phyloP scores from a whole-genome alignment of 208 protist genomes.

The Acanthamoeba lugdunensis region DNA sequence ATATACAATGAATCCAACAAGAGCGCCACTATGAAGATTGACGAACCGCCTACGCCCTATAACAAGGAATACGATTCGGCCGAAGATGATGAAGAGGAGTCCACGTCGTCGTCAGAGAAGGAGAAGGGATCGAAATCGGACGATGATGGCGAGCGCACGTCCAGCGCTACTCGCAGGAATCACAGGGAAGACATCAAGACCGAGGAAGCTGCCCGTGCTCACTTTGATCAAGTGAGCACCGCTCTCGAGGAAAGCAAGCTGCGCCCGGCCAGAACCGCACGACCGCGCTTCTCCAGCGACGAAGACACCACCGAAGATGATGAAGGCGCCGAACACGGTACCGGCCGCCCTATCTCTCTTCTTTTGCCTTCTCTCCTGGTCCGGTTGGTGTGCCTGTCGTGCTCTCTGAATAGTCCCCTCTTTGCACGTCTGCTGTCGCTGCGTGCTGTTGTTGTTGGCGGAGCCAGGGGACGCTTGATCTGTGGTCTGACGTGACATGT shows the following conservation, averaged over 20 bases:
- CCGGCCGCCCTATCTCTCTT: background rate
- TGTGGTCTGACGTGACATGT: background rate
- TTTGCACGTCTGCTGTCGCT: background rate
- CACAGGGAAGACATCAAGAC: conserved; percentile 33
- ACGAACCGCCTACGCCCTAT: conserved; percentile 59
- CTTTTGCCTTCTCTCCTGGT: too few relatives aligned
- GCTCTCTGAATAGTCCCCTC: background rate
- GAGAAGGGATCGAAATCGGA: conserved; percentile 27
- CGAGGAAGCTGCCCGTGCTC: background rate
- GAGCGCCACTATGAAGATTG: conserved; percentile 65
- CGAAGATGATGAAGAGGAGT: conserved; percentile 39
- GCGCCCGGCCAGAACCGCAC: background rate
- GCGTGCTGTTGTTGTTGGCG: background rate
- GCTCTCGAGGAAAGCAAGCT: conserved; percentile 25
- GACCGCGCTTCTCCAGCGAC: conserved; percentile 41
- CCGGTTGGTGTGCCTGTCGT: background rate
- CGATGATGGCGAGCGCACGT: background rate
- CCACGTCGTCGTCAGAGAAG: conserved; percentile 35
- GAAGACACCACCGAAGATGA: conserved; percentile 42
- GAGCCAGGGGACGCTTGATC: background rate
- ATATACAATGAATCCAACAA: conserved; percentile 61
- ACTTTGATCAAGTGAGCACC: conserved; percentile 52
- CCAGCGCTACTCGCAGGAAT: background rate
- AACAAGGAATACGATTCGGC: conserved; percentile 60
- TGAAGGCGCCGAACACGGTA: background rate